Evolutionary conservation across 352 stramenopile genomes (phyloP), one percentile per base, ranked within the genome.

Genomic region (Phytophthora hibernalis): DNA sequence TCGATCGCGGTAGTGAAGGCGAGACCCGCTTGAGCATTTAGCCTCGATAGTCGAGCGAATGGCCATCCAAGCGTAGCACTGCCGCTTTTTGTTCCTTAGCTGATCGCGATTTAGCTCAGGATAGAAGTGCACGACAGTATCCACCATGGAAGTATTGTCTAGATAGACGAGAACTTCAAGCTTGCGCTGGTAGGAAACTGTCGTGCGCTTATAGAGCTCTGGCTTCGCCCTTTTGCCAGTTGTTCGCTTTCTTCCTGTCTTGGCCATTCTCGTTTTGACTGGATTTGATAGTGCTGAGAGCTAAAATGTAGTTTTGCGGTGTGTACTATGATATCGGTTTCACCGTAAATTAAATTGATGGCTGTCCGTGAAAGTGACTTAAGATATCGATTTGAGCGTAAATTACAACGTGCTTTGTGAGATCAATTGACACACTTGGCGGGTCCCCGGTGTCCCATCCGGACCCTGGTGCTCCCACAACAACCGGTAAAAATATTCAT

Each of bases 131-230:
- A 5, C 1, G 18, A 56, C 45, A 21, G 38, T 61, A 4, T 22
- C n/a, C 6, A 11, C 37, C 37, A 59, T 59, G 10, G 13, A 37
- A 13, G 12, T n/a, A 16, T 11, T 52, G 53, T 52, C 40, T 18
- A 59, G 15, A n/a, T 43, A 49, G 2, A 38, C 11, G 3, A 68
- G 22, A 1, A 61, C 43, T 0, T 50, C 21, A 2, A 55, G 33
- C 16, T 68, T 68, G n/a, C 44, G 33, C 7, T 35, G n/a, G 24
- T 61, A 61, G 0, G 60, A 61, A n/a, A 59, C 42, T 28, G 51
- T 51, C 3, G 35, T 45, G 8, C 43, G 58, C n/a, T 42, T 35
- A 20, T 24, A 66, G 1, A 37, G 12, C 26, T 60, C 60, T 7
- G 35, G 18, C 0, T 0, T 15, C 8, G 21, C 20, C 18, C 49